Evolutionary conservation across 495 filamentous ascomycete species (phyloP), one percentile per base, ranked within the genome.

Genomic region (Rhypophila decipiens): DNA sequence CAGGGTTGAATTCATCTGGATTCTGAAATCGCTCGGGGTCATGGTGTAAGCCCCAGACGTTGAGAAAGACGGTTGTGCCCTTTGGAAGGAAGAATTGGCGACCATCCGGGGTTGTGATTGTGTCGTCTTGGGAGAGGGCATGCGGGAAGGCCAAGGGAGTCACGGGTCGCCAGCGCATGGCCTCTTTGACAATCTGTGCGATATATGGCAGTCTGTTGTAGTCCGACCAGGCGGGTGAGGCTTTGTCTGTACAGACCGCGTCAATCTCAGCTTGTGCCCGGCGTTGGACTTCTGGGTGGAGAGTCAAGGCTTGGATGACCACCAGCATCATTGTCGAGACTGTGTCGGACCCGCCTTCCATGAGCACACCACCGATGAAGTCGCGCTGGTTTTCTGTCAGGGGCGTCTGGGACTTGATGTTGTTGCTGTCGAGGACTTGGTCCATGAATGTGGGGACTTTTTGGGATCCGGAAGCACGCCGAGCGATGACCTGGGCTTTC

Each of bases 301-400:
- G 43, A 9, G 58, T 58, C 67, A 78, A 63, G 2, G 75, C 75
- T 5, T 69, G 64, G 2, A 78, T 58, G 38, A 76, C 58, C 1
- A 66, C 57, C 1, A 69, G 34, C 10, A 69, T 60, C 11, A 68
- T 40, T 1, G 52, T 49, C 12, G 61, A 52, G 4, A 66, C 46
- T 2, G 74, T 78, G 50, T 79, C 76, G 1, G 64, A 67, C 7
- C 74, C 76, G 3, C 69, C 74, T 59, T 78, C 69, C 52, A 72
- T 69, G 7, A 63, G 38, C 4, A 48, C 53, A 9, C 68, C 70
- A n/a, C 58, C 50, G 1, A 75, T 43, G 40, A 71, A 71, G 50
- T 71, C 61, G 17, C 64, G 50, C 37, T 59, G 58, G 36, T 74
- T 63, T 2, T 47, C 47, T n/a, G 56, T n/a, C 47, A 70, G 67